A percentile compares a stretch with the other conserved stretches of the same genome.
Conservation (phyloP, 441 rosid genomes). For the Corymbia citriodora region DNA sequence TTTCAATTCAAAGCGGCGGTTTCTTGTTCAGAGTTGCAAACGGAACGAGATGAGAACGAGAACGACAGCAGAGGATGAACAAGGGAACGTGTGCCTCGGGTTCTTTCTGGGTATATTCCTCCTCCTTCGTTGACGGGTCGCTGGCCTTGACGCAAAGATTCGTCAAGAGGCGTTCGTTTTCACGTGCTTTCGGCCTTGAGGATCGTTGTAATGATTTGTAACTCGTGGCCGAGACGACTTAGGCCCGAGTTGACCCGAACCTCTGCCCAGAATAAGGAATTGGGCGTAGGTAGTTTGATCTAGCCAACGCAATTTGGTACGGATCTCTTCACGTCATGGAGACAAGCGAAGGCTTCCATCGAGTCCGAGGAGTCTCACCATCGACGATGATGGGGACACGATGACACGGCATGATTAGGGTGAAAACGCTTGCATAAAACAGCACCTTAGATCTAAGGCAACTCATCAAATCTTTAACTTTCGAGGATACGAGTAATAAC, state of each 20-base stretch:
- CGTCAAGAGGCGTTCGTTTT: neutral
- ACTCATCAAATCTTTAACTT: too few species aligned
- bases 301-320: neutral
- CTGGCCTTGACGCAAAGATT: neutral
- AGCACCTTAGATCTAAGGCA: too few species aligned
- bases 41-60: neutral
- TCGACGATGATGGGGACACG: neutral
- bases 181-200: neutral
- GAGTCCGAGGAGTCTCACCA: neutral
- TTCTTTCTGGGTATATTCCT: neutral
- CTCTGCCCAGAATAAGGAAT: rapidly evolving
- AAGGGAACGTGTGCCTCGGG: neutral
- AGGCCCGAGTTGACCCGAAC: neutral
- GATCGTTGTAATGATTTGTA: rapidly evolving
- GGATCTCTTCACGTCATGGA: neutral
- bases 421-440: too few species aligned
- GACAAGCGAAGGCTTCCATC: neutral
- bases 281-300: neutral
- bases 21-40: neutral
- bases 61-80: neutral
- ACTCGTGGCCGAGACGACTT: neutral
- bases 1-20: neutral
- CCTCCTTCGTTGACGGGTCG: neutral
- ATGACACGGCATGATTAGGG: too few species aligned
- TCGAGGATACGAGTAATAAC: too few species aligned